Evolutionary conservation across 2,329 filamentous ascomycete genomes (phyloP), one percentile per base, ranked within the genome.

Genomic region (Metarhizium brunneum): DNA sequence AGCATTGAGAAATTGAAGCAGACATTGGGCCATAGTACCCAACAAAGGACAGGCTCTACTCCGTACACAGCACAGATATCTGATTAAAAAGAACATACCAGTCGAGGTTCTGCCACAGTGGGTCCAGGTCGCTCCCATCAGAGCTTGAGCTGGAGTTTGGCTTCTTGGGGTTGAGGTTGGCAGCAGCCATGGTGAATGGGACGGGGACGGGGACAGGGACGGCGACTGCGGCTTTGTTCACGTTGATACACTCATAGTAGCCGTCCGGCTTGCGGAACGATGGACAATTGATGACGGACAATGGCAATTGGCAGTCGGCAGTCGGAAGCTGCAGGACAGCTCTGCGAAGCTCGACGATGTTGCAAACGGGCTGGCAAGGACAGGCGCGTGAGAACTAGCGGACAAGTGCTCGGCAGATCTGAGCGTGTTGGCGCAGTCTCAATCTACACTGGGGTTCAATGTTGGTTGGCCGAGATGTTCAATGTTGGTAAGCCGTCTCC

Each of bases 101-200:
- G 73, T 90, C 83, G 65, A 88, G 78, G 69, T 89, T 80, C 66
- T 89, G 84, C 87, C 87, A 90, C 78, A 84, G 75, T 76, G 79
- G 79, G 74, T 84, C 83, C 60, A 73, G 57, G 53, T 70, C 70
- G 55, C 62, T 64, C 53, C 55, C 56, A 47, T 61, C 58, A 29
- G 53, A 53, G 18, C 43, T 53, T 10, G 56, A 10, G 32, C 56
- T 61, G 57, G 58, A 32, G 32, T 52, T 56, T 38, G 54, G 38
- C 54, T 63, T 64, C 52, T 67, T 67, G 51, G 62, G 58, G 58
- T 61, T 63, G 57, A 67, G 62, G 62, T 56, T 63, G 59, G 59
- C 51, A 56, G 53, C 55, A 47, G 65, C 58, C 62, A 66, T 68
- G 53, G 54, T 63, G 61, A 52, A 55, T 52, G 50, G 57, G 57